Evolutionary conservation across 345 rosid species (phyloP).

Genomic region (Eucalyptus microcorys): DNA sequence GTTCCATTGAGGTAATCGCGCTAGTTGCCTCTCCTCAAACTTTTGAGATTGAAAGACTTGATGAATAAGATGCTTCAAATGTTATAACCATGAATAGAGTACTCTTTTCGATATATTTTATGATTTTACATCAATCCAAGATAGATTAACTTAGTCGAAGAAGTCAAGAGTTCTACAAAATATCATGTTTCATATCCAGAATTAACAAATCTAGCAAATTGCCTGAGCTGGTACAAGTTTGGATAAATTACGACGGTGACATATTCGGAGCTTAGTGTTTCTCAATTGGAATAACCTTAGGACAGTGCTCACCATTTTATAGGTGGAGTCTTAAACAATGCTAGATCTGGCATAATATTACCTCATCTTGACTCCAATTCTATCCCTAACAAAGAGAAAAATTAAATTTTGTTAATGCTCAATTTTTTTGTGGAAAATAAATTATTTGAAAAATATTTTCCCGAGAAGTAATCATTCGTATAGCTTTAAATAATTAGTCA

Average conservation of each 20-base stretch:
- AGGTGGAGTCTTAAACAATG: not conserved
- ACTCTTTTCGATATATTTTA: not conserved
- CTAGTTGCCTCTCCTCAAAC: not conserved
- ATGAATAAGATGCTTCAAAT: not conserved
- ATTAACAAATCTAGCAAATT: not conserved
- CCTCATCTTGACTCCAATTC: not conserved
- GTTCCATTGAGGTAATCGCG: not conserved
- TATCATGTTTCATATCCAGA: not conserved
- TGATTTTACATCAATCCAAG: not conserved
- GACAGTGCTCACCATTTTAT: not conserved
- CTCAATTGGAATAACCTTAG: not conserved
- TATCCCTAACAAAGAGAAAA: not conserved
- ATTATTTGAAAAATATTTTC: no score
- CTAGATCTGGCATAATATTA: not conserved
- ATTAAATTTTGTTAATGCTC: not conserved
- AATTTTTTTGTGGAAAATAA: no score
- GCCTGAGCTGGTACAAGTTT: rapidly evolving
- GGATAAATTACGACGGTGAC: rapidly evolving
- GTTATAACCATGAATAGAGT: not conserved
- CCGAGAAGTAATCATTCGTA: rapidly evolving
- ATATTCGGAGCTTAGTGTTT: not conserved
- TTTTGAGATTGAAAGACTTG: not conserved
- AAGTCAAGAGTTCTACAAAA: not conserved
- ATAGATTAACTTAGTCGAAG: not conserved
- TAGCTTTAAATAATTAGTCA: no score